These are phyloP conservation scores for Yarrowia galli DNA, from an alignment of 1,139 yeast species.

Conservation along the genomic window DNA sequence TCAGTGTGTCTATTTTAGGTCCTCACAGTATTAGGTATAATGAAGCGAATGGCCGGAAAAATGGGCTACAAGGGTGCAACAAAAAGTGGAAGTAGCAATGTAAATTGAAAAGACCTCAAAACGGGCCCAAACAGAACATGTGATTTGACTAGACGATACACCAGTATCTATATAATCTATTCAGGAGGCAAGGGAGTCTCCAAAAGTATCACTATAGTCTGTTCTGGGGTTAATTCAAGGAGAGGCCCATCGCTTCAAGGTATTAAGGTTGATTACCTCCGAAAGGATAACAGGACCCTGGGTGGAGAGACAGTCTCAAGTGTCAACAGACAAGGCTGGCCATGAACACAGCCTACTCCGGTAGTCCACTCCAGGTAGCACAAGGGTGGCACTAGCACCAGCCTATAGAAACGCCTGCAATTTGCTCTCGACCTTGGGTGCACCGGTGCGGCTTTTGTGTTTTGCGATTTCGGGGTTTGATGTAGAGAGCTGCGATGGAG, in stretches of 20 bases:
- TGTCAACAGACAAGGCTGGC: not conserved
- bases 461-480: not conserved
- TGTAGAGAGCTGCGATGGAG: not conserved
- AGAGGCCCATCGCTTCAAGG: not conserved
- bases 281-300: constrained; percentile 19
- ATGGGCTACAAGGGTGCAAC: constrained; percentile 1
- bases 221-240: too few relatives aligned
- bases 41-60: constrained; percentile 22
- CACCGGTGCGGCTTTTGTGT: not conserved
- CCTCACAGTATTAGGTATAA: not conserved
- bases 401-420: not conserved
- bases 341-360: not conserved
- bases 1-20: not conserved
- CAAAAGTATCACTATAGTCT: too few relatives aligned
- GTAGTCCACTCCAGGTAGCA: not conserved
- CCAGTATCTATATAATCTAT: too few relatives aligned
- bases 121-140: not conserved
- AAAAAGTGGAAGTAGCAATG: not conserved
- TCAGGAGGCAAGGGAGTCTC: too few relatives aligned
- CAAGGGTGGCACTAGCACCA: not conserved
- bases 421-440: not conserved
- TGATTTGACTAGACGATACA: too few relatives aligned
- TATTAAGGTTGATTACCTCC: constrained; percentile 11
- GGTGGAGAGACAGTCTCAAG: not conserved
- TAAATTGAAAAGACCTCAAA: not conserved